Base-by-base conservation (phyloP, 2,329 filamentous ascomycete genomes). In the Microthyrium microscopicum region DNA sequence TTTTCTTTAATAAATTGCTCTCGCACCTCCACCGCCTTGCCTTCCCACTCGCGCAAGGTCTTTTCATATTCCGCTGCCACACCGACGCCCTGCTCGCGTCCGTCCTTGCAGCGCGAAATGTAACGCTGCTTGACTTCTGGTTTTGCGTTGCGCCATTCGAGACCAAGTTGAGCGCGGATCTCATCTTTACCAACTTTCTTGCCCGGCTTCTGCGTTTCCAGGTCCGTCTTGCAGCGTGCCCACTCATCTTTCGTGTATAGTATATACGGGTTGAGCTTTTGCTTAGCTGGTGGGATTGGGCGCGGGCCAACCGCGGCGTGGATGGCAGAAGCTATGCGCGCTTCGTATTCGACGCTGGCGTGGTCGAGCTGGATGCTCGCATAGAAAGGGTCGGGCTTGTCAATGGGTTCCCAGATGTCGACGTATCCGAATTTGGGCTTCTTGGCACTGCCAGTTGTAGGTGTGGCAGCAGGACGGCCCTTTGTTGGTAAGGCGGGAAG, bases 61-160 rank as follows among this genome's bases (percentile, higher is more conserved):
- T 64, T 62, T 29, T 73, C 71, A 52, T 71, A 83, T 16, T 62
- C 61, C 12, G 61, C 62, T 34, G 77, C 48, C 5, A 66, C 65
- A 24, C 63, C 60, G 19, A 61, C 61, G 42, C 84, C 79, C 2
- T 56, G 61, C 37, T 66, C 62, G 50, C 37, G 31, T n/a, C 20
- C 20, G 11, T 17, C 32, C 85, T 85, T 43, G 82, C 77, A 33
- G 66, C 65, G 35, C 19, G 83, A 75, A 31, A 85, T 68, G 47
- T 80, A 95, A 1, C 84, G 85, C 48, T 68, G 66, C 47, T 77
- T 81, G 44, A 73, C 68, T 28, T 79, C 78, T 5, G 72, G 63
- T 2, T 65, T 56, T 0, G 80, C 73, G 31, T 80, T 77, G 44
- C 78, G 81, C 89, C 89, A 98, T 75, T 89, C 85, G 49, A 78